Conservation (phyloP, 306 rosid species). For the Gleditsia sinensis region DNA sequence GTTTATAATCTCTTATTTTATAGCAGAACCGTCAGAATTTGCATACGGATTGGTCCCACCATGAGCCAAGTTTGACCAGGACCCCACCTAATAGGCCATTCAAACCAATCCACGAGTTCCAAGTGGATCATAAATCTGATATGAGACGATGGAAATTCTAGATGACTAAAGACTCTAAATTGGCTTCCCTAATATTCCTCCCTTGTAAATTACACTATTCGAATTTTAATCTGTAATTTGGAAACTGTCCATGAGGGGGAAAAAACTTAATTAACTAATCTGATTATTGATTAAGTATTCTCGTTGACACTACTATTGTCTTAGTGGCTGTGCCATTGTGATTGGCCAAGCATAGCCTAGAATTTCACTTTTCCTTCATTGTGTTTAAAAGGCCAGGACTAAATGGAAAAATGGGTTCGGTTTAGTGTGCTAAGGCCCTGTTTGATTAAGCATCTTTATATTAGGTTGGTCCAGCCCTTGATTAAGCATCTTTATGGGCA, state of each 20-base stretch:
- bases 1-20: slow-evolving; percentile 29
- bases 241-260: slow-evolving; percentile 21
- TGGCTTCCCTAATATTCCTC: slow-evolving; percentile 44
- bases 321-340: slow-evolving; percentile 31
- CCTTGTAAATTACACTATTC: slow-evolving; percentile 36
- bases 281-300: slow-evolving; percentile 40
- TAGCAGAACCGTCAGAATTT: slow-evolving; percentile 38
- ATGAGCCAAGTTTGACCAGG: slow-evolving; percentile 42
- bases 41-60: slow-evolving; percentile 45
- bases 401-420: slow-evolving; percentile 63
- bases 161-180: slow-evolving; percentile 40
- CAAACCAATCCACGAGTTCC: slow-evolving; percentile 42
- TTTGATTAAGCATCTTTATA: slow-evolving; percentile 97
- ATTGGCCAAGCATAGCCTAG: slow-evolving; percentile 3
- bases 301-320: slow-evolving; percentile 28
- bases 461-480: too few relatives aligned
- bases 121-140: slow-evolving; percentile 41
- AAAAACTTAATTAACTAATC: not conserved
- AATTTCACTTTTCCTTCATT: slow-evolving; percentile 59
- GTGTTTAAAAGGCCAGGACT: slow-evolving; percentile 46
- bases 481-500: slow-evolving; percentile 88
- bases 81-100: slow-evolving; percentile 37
- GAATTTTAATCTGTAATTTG: not conserved
- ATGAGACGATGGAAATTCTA: slow-evolving; percentile 34
- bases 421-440: slow-evolving; percentile 69